Evolutionary conservation across 78 protist genomes (phyloP), one percentile per base, ranked within the genome.

Genomic region (Dictyostelium intermedium): DNA sequence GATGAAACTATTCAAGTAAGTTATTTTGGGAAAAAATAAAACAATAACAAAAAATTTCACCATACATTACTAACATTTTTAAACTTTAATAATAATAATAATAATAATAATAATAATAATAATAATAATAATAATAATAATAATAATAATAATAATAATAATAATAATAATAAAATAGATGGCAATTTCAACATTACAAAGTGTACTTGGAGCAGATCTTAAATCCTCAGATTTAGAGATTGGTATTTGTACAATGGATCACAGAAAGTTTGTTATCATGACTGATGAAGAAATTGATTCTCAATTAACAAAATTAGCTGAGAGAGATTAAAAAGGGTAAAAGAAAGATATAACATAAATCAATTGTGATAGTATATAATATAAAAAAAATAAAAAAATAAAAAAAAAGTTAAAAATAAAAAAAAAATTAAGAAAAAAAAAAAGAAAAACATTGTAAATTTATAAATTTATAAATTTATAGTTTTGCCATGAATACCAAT

Each of bases 181-280:
- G 73, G 99, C 99, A 39, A 97, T 99, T 83, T 72, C 92, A 9
- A 76, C 99, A 43, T 89, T 99, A 72, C 98, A 97, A 43, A 77
- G 93, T 27, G 97, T 98, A 9, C 84, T 98, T 27, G 92, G 97
- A 11, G 79, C 97, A 0, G 99, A 99, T 85, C 87, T 99, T 72
- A 99, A 98, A 96, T 79, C 98, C 1, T 34, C 91, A 0, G 99
- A 98, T 34, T 79, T 98, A 5, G 99, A 98, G 79, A 99, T 98
- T 34, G 98, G 97, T n/a, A 83, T 97, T 43, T 81, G 89, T 78
- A 47, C 91, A 60, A 27, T 30, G 45, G 96, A 92, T 4, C 35
- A 87, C 47, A 92, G 74, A 0, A 82, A 63, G 8, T 98, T 98
- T 89, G 41, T 85, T 23, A 4, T 16, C 9, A 91, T 98, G 50